A percentile compares a stretch with the other conserved stretches of the same genome.
Evolutionary conservation across 805 yeast genomes (phyloP).

Genomic region (Saccharomycopsis amapae): DNA sequence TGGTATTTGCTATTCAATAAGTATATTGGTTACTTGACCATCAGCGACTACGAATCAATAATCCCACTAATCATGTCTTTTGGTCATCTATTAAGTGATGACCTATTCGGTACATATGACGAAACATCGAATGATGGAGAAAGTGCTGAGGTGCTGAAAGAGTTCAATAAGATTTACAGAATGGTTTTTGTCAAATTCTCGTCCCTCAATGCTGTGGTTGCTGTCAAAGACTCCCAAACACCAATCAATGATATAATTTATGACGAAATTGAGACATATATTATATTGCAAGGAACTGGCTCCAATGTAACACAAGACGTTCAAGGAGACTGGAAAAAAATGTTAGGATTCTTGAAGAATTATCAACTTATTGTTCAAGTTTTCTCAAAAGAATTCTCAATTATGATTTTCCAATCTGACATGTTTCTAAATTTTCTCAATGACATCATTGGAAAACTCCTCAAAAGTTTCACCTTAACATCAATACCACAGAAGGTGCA

Average conservation of each 20-base stretch:
- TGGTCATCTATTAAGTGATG: conserved; percentile 1
- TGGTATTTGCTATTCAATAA: conserved; percentile 9
- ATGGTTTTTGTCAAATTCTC: neutral
- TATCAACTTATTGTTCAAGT: conserved; percentile 12
- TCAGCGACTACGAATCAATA: neutral
- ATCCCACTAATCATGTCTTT: conserved; percentile 8
- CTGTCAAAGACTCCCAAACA: neutral
- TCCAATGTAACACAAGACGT: neutral
- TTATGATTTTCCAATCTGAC: conserved; percentile 10
- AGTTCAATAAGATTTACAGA: conserved; percentile 2
- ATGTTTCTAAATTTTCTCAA: conserved; percentile 14
- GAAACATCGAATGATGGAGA: neutral
- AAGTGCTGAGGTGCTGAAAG: neutral
- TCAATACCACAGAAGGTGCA: neutral
- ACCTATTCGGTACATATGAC: too few relatives aligned
- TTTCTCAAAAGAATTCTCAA: conserved; percentile 9
- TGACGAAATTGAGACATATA: conserved; percentile 7
- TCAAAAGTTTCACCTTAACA: neutral
- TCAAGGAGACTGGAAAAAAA: neutral
- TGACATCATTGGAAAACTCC: conserved; percentile 6
- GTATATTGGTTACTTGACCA: neutral
- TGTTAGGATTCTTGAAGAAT: conserved; percentile 9
- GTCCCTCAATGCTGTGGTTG: neutral
- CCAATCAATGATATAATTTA: conserved; percentile 1
- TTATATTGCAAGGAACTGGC: conserved; percentile 3